Evolutionary conservation across 108 stramenopile species (phyloP).

Genomic region (Heterococcus sp.): DNA sequence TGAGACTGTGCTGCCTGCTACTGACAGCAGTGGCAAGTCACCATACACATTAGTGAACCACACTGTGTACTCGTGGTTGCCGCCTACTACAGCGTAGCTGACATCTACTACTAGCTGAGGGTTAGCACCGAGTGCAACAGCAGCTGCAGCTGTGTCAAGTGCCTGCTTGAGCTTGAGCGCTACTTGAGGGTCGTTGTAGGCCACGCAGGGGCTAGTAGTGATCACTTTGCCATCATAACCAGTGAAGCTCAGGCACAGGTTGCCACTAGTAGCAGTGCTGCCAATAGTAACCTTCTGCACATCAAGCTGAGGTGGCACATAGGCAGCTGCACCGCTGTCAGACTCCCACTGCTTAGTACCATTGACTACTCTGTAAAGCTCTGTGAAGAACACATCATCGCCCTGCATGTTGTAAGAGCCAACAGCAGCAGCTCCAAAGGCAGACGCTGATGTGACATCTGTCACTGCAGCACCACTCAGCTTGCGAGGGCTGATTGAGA

Average conservation of each 20-base stretch:
- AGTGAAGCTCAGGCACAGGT: not conserved
- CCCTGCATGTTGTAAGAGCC: constrained; percentile 46
- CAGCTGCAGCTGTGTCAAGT: constrained; percentile 31
- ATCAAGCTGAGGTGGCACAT: constrained; percentile 65
- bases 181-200: not conserved
- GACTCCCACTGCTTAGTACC: constrained; percentile 41
- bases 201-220: not conserved
- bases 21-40: too few relatives aligned
- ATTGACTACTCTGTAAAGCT: constrained; percentile 57
- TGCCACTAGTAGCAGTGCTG: not conserved
- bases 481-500: constrained; percentile 74
- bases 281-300: constrained; percentile 51
- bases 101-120: not conserved
- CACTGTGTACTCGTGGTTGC: not conserved
- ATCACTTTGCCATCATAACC: not conserved
- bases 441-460: constrained; percentile 61
- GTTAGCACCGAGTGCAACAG: too few relatives aligned
- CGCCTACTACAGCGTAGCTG: not conserved
- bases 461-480: constrained; percentile 65
- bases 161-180: constrained; percentile 47
- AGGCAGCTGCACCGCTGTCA: constrained; percentile 58
- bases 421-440: constrained; percentile 56
- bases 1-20: too few relatives aligned
- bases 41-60: not conserved
- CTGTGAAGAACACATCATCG: constrained; percentile 73